Evolutionary conservation across 495 filamentous ascomycete species (phyloP), one percentile per base, ranked within the genome.

Genomic region (Zalerion maritima): DNA sequence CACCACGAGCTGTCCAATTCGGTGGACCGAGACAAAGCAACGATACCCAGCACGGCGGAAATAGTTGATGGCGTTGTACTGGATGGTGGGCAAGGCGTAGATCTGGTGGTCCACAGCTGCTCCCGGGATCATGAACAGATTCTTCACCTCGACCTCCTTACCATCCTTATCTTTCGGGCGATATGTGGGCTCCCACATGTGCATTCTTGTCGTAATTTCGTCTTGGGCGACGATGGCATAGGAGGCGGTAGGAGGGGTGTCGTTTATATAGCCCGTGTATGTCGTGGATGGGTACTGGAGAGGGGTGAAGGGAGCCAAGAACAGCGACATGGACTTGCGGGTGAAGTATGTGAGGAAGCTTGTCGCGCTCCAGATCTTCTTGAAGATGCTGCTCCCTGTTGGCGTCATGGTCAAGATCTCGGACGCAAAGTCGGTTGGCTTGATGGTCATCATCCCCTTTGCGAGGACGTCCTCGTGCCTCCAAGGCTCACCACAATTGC

Each of bases 21-120:
- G 70, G 35, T 73, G 74, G 5, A 71, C 67, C 6, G 60, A 43
- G n/a, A 68, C 40, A 34, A 62, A 76, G 26, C 70, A 62, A 2
- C 63, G 58, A 46, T 73, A 71, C 14, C 73, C 74, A 3, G 62
- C 63, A 3, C 58, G 52, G 6, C 58, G 61, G 47, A 78, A 75
- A 47, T 73, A 76, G 34, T 76, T 69, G 34, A 79, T 57, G 21
- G 72, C 65, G 46, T 78, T 78, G 32, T 59, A 66, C 12, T 58
- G 60, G 38, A 78, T 73, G 19, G 71, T 78, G 1, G 75, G 75
- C 14, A 77, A 55, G 13, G 73, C 62, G 23, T 55, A 78, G 23
- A 77, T 73, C 38, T 70, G 67, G 32, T 78, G 64, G 41, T 74
- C 69, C 3, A 76, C 68, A 6, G 65, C 53, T 6, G 71, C 62